These are phyloP conservation scores for Russula sp. DNA, from an alignment of 768 basidiomycete genomes.

Conservation along the genomic window DNA sequence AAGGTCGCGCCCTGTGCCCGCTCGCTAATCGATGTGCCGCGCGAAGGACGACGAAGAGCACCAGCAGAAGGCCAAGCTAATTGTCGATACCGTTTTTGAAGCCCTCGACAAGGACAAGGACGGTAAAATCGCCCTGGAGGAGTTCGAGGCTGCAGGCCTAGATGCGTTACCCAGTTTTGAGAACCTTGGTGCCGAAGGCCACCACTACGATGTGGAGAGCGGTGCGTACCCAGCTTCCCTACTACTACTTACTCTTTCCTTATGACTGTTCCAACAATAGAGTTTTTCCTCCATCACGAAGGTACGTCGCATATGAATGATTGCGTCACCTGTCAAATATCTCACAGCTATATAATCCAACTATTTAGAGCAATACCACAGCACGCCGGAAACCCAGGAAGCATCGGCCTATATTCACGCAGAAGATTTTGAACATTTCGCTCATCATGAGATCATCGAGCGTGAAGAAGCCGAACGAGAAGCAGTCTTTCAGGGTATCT, in stretches of 20 bases:
- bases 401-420: constrained; percentile 93
- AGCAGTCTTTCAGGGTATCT: constrained; percentile 78
- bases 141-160: constrained; percentile 70
- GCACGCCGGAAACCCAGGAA: constrained; percentile 95
- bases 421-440: constrained; percentile 91
- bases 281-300: constrained; percentile 98
- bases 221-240: constrained; percentile 47
- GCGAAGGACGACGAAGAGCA: constrained; percentile 71
- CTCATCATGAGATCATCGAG: constrained; percentile 85
- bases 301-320: constrained; percentile 45
- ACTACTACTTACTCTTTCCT: constrained; percentile 13
- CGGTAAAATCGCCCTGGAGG: constrained; percentile 62
- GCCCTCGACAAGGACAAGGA: constrained; percentile 74
- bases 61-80: constrained; percentile 73
- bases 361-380: constrained; percentile 78
- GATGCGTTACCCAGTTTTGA: constrained; percentile 81
- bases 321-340: neutral
- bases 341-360: constrained; percentile 9
- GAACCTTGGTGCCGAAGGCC: constrained; percentile 81
- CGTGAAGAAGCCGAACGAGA: constrained; percentile 78
- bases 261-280: constrained; percentile 38
- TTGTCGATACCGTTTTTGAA: constrained; percentile 68
- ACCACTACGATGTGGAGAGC: constrained; percentile 90
- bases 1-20: neutral
- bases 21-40: neutral